Evolutionary conservation across 106 monocot genomes (phyloP).

Genomic region (Apostasia ramifera): DNA sequence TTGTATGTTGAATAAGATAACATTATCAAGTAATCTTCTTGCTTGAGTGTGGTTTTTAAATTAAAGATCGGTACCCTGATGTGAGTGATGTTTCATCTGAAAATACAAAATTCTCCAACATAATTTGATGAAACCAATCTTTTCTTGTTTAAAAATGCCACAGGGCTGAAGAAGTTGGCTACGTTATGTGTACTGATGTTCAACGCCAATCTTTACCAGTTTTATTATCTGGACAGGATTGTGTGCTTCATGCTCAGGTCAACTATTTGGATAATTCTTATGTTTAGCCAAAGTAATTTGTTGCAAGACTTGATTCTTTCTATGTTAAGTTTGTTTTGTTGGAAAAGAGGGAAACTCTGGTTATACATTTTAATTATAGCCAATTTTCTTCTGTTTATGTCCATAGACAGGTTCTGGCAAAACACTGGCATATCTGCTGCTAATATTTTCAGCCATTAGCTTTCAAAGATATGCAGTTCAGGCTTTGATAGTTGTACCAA

Average conservation of each 20-base stretch:
- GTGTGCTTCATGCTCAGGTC: constrained; percentile 74
- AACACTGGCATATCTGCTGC: constrained; percentile 83
- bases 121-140: neutral
- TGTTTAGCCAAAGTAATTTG: neutral
- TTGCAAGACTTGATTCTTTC: neutral
- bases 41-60: neutral
- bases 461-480: constrained; percentile 73
- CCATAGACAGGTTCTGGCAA: constrained; percentile 98
- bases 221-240: constrained; percentile 52
- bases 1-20: no score
- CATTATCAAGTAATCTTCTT: no score
- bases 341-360: no score
- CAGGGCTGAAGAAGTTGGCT: constrained; percentile 64
- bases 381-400: constrained; percentile 5
- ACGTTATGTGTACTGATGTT: constrained; percentile 48
- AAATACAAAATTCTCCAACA: neutral
- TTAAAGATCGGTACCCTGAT: neutral
- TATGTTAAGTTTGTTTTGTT: neutral
- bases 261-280: neutral
- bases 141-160: neutral
- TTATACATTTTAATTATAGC: neutral
- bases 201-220: constrained; percentile 59
- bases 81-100: neutral
- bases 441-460: constrained; percentile 68
- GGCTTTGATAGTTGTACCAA: constrained; percentile 88